A percentile compares a stretch with the other conserved stretches of the same genome.
Conservation (phyloP, 345 rosid species). For the Heritiera fomes region DNA sequence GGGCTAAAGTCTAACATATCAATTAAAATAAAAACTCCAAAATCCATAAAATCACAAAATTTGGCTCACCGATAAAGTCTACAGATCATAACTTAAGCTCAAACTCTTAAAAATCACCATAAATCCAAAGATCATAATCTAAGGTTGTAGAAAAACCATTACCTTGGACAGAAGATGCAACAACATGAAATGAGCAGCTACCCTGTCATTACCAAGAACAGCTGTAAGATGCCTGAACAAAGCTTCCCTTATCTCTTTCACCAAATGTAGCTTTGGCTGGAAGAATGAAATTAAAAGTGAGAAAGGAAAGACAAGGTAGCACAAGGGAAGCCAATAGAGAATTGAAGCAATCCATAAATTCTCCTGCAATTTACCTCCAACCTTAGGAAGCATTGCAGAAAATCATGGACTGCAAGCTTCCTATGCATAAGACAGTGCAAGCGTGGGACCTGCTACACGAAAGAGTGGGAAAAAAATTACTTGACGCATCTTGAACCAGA, state of each 20-base stretch:
- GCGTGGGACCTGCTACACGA: conserved; percentile 63
- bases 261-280: conserved; percentile 58
- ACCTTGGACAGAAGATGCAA: conserved; percentile 88
- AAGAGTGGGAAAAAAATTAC: conserved; percentile 6
- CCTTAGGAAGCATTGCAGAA: conserved; percentile 43
- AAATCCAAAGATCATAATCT: no score
- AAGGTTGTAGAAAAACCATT: not conserved
- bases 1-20: no score
- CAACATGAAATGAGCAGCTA: conserved; percentile 70
- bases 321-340: not conserved
- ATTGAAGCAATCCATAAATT: not conserved
- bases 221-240: conserved; percentile 65
- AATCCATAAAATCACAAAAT: no score
- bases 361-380: conserved; percentile 52
- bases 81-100: no score
- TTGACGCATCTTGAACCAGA: not conserved
- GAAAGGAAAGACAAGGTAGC: not conserved
- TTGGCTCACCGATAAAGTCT: no score
- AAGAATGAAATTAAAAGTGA: conserved; percentile 5
- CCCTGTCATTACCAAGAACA: conserved; percentile 74
- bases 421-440: conserved; percentile 81
- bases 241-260: conserved; percentile 64
- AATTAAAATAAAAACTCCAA: no score
- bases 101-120: no score
- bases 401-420: conserved; percentile 71